Evolutionary conservation across 2,329 filamentous ascomycete species (phyloP).

Genomic region (Ascocoryne sarcoides): DNA sequence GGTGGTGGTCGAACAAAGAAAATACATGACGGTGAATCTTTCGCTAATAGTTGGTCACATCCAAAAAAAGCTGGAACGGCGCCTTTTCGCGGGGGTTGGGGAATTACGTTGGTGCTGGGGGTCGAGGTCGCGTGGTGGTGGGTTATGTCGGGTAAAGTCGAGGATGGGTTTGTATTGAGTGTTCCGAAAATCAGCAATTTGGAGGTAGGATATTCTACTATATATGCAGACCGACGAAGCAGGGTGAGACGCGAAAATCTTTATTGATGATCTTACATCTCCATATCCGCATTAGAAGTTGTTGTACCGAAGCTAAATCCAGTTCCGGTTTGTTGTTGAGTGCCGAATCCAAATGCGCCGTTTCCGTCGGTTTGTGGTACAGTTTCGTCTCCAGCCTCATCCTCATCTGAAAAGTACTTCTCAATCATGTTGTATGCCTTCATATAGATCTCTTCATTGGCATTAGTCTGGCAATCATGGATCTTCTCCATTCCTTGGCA

Average conservation of each 20-base stretch:
- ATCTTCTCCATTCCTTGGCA: constrained; percentile 99
- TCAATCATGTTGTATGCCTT: constrained; percentile 99
- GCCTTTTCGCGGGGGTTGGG: constrained; percentile 13
- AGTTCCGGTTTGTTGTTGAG: constrained; percentile 62
- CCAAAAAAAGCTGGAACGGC: constrained; percentile 15
- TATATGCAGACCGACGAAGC: constrained; percentile 12
- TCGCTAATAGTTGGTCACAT: constrained; percentile 30
- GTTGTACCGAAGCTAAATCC: constrained; percentile 90
- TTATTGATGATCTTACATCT: constrained; percentile 47
- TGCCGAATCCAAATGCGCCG: constrained; percentile 72
- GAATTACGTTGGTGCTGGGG: constrained; percentile 12
- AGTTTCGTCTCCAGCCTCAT: constrained; percentile 69
- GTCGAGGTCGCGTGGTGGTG: too few relatives aligned
- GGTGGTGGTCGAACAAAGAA: constrained; percentile 20
- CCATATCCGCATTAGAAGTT: constrained; percentile 56
- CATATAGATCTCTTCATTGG: constrained; percentile 99
- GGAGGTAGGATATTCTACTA: constrained; percentile 22
- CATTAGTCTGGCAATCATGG: constrained; percentile 99
- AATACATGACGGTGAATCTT: constrained; percentile 33
- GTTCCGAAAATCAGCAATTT: constrained; percentile 21
- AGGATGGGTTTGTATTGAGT: constrained; percentile 10
- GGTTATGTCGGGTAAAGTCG: constrained; percentile 2
- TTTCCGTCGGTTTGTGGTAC: constrained; percentile 59
- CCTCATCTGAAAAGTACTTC: constrained; percentile 99
- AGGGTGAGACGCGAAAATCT: constrained; percentile 11